Base-by-base conservation (phyloP, 164 flowering plant species). In the Umbilicus rupestris region DNA sequence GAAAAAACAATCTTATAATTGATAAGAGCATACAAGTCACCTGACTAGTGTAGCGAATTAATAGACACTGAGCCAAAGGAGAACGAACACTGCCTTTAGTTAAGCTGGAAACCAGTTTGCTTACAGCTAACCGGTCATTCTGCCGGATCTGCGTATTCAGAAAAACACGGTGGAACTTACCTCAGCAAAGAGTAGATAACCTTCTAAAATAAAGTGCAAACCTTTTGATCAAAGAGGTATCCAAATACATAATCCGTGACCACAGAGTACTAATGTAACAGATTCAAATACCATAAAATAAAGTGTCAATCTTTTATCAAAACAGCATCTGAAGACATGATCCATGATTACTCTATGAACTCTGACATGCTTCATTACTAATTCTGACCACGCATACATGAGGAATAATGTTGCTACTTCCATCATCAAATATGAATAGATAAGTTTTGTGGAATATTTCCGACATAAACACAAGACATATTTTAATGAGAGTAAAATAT, bases 51-150 rank as follows among this genome's bases (percentile, higher is more conserved):
- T 89, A 94, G 60, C 99, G 91, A 68, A 94, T 88, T 76, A 94
- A 70, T 63, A 94, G 95, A 76, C 99, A 94, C 37, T 91, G 99
- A 8, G 99, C 99, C 79, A 94, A 73, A 20, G 99, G 98, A 69
- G 99, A 94, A 66, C 97, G 97, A 59, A 91, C 97, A 55, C 83
- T 74, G 66, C 99, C 99, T 75, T 82, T 86, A 7, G 99, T 91
- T 76, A 91, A 82, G 82, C 90, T 89, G 62, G 96, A 84, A 62
- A 94, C 99, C 66, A 94, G 79, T 78, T 94, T 94, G 84, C 92
- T 94, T 31, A 94, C 90, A 76, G 99, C 97, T 44, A 91, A 78
- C n/a, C 97, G 82, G 69, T 94, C 99, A 80, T 94, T 91, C 68
- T 94, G 99, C 42, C 97, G 81, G 62, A 94, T 91, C 99, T 94